Percentiles rank a stretch among this genome's conserved stretches.
These are phyloP conservation scores for Monotropa hypopitys DNA, from an alignment of 179 eudicot genomes.

Conservation along the genomic window DNA sequence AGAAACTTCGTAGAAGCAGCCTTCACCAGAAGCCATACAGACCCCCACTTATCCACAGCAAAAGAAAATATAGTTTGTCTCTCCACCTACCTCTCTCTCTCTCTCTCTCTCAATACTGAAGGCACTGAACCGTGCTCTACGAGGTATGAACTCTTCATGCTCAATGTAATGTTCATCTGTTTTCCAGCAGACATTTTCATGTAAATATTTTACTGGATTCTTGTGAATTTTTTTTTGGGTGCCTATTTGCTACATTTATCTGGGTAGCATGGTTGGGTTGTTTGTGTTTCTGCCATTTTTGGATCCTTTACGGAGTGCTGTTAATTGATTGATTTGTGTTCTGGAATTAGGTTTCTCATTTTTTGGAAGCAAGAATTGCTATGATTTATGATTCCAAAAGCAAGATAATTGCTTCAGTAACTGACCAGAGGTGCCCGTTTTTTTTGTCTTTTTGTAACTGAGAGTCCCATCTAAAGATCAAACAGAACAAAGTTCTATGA, in stretches of 20 bases:
- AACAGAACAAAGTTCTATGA: neutral
- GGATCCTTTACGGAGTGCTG: neutral
- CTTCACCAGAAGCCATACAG: neutral
- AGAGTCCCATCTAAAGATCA: neutral
- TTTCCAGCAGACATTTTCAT: neutral
- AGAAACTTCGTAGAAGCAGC: neutral
- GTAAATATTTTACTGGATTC: too few relatives aligned
- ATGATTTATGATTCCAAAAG: neutral
- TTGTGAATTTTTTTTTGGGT: neutral
- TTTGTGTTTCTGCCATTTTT: neutral
- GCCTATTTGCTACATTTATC: too few relatives aligned
- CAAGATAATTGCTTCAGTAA: neutral
- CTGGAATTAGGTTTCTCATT: too few relatives aligned
- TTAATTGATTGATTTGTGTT: neutral
- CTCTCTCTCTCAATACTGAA: conserved; percentile 2
- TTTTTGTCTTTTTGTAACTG: neutral
- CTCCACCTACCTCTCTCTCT: conserved; percentile 1
- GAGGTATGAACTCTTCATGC: neutral
- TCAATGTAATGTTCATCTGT: neutral
- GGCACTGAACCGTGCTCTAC: neutral
- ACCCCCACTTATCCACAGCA: neutral
- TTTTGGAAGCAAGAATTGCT: neutral
- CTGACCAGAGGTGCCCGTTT: neutral
- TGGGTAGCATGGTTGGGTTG: neutral
- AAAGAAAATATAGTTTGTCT: neutral